Percentiles rank a stretch among this genome's conserved stretches.
These are phyloP conservation scores for Chondrus crispus DNA, from an alignment of 23 red algal genomes.

Conservation along the genomic window DNA sequence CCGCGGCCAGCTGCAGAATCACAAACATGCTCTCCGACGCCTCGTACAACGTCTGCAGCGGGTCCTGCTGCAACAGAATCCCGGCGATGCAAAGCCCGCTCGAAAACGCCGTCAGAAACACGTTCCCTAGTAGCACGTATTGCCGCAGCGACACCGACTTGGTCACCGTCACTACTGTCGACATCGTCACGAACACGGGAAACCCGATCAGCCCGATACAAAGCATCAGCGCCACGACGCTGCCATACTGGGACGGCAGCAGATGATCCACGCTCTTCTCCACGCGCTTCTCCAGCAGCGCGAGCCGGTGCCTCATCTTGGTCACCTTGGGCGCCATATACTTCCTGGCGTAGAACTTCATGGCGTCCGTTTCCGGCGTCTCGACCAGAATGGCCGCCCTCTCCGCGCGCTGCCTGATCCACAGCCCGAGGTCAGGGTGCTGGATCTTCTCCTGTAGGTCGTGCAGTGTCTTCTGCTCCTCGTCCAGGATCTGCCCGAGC, in stretches of 20 bases:
- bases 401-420: conserved; percentile 52
- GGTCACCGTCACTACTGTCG: conserved; percentile 25
- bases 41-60: conserved; percentile 58
- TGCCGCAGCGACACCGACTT: conserved; percentile 46
- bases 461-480: conserved; percentile 46
- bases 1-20: conserved; percentile 25
- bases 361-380: conserved; percentile 50
- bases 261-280: conserved; percentile 49
- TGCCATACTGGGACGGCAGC: conserved; percentile 47
- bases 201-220: conserved; percentile 35
- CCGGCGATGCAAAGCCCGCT: conserved; percentile 32
- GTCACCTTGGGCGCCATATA: conserved; percentile 61
- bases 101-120: conserved; percentile 50
- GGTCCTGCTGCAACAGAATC: conserved; percentile 45
- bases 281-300: conserved; percentile 40
- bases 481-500: conserved; percentile 29
- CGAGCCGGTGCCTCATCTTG: conserved; percentile 30
- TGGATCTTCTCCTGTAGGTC: conserved; percentile 50
- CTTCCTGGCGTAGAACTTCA: conserved; percentile 56
- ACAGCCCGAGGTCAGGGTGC: conserved; percentile 49
- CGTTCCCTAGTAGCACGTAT: conserved; percentile 59
- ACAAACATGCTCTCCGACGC: conserved; percentile 36
- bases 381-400: conserved; percentile 42
- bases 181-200: conserved; percentile 54
- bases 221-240: conserved; percentile 42